A percentile compares a stretch with the other conserved stretches of the same genome.
phyloP scores from a whole-genome alignment of 2,329 filamentous ascomycete genomes.

The Paraphaeosphaeria sporulosa region DNA sequence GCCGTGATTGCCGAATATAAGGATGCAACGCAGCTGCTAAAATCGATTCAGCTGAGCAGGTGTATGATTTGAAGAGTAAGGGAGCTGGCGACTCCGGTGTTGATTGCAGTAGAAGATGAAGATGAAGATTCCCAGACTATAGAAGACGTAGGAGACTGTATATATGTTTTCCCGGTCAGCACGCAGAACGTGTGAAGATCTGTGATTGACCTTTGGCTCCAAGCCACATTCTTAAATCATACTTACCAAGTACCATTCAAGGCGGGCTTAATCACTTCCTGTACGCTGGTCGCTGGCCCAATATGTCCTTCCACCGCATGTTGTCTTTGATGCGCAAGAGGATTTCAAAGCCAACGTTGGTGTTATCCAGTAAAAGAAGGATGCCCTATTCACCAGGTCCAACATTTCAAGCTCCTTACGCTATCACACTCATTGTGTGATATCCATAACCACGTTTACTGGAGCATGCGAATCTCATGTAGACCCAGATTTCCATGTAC shows the following conservation, averaged over 20 bases:
- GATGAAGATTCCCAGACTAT: background rate
- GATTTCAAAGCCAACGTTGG: background rate
- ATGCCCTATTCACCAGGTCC: too few relatives aligned
- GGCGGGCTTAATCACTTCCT: background rate
- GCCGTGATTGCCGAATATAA: background rate
- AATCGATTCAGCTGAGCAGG: background rate
- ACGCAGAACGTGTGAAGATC: background rate
- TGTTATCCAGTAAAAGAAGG: too few relatives aligned
- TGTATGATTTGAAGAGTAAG: background rate
- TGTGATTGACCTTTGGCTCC: background rate
- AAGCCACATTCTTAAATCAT: background rate
- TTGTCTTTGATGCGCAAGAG: background rate
- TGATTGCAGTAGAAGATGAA: background rate
- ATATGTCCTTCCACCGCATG: background rate
- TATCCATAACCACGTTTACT: too few relatives aligned
- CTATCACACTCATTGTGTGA: too few relatives aligned
- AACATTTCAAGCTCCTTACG: too few relatives aligned
- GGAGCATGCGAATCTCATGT: too few relatives aligned
- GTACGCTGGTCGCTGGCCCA: background rate
- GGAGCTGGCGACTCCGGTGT: background rate
- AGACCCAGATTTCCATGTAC: too few relatives aligned
- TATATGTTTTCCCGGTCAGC: background rate
- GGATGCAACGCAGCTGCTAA: background rate
- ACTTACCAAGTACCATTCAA: background rate
- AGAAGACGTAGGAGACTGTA: background rate